Base-by-base conservation (phyloP, 2,329 filamentous ascomycete genomes). In the Fusarium sp. region DNA sequence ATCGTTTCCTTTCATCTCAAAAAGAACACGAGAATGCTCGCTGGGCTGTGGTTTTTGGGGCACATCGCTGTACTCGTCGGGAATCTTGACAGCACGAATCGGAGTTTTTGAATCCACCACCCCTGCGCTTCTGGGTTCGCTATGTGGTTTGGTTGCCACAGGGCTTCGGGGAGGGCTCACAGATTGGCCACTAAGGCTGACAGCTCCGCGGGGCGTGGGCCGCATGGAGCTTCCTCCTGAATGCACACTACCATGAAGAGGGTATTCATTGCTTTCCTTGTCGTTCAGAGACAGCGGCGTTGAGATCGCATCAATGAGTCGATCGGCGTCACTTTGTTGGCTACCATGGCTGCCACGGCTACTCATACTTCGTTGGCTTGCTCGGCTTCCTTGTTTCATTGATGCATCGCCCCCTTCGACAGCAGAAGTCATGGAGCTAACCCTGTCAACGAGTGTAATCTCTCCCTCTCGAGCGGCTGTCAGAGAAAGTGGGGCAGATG, bases 271-370 rank as follows among this genome's bases (percentile, higher is more conserved):
- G 0, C 75, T 59, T 18, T 84, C 83, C 18, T 72, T 77, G 0
- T 81, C 79, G 8, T 83, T 81, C 1, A 86, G 73, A 4, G 81
- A 78, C 4, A 89, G 80, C 0, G 91, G 88, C 15, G 88, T 90
- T 74, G 91, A 88, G 5, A 94, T 92, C 5, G 91, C 92, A 76
- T 93, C 88, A 29, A 94, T 93, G 17, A 94, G 82, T 33, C 92
- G 84, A 67, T 94, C 92, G 0, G 92, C 90, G 72, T 93, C 90
- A 70, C 90, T 89, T 42, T 79, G 82, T 20, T 82, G 86, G 70
- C 90, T 91, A 4, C 71, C 81, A n/a, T 73, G 78, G 52, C 84
- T 87, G 41, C 68, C 80, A 27, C 79, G 71, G 62, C 86, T 87
- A 27, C 71, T 80, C 31, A 80, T 65, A 52, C 85, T 88, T 27